Base-by-base conservation (phyloP, 768 basidiomycete genomes). In the Naganishia friedmannii region DNA sequence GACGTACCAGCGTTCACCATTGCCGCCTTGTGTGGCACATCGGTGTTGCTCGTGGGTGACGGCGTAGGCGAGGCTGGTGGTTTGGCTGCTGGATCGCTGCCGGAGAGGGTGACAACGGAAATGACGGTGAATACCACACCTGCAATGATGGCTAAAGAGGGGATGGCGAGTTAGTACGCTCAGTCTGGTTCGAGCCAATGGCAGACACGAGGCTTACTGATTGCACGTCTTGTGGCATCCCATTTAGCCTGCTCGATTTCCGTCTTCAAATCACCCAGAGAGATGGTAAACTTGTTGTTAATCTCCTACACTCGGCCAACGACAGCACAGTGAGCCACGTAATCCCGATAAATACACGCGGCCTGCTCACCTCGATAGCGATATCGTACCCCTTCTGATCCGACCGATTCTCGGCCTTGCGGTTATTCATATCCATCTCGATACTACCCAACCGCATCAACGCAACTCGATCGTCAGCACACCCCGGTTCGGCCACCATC, bases 391-490 rank as follows among this genome's bases (percentile, higher is more conserved):
- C 86, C 81, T 93, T 95, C 70, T 91, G 77, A 65, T 97, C 93
- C 0, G 88, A 85, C 77, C 88, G 89, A 17, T 88, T 86, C 78
- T 98, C 96, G 73, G 90, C 92, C 84, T 93, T 97, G 69, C 95
- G 86, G 72, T 88, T 93, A 76, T 95, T 92, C 70, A 97, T 85
- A 68, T 99, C 96, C 88, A 98, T 93, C 81, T 97, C 93, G 63
- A 94, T 91, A 77, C 93, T 96, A 70, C n/a, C n/a, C n/a, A n/a
- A n/a, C n/a, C n/a, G n/a, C n/a, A n/a, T 3, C 48, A 21, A 19
- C 19, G 12, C 19, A 7, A 19, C 13, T 7, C 34, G 12, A n/a
- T 8, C 26, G 57, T 63, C 57, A 68, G 67, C 37, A 10, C 28
- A 46, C 57, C 15, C 58, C 13, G 12, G n/a, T 26, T 26, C 19